These are phyloP conservation scores for Clitoria ternatea DNA, from an alignment of 306 rosid species.

Conservation along the genomic window DNA sequence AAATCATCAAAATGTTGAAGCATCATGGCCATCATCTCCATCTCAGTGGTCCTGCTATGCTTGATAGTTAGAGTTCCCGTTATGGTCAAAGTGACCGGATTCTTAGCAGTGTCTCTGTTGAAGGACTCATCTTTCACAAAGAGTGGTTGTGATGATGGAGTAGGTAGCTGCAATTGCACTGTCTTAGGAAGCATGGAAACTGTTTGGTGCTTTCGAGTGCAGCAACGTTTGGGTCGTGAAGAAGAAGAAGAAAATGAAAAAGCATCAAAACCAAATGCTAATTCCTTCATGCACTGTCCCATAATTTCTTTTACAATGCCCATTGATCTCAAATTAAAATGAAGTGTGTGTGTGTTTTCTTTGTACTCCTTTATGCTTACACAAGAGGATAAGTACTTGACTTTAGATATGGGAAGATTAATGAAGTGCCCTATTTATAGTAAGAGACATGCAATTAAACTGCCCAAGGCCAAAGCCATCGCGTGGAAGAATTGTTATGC, in stretches of 20 bases:
- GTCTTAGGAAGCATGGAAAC: neutral
- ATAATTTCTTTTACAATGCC: constrained; percentile 10
- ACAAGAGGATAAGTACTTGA: too few relatives aligned
- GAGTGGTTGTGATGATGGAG: neutral
- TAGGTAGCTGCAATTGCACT: neutral
- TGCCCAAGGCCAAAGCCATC: too few relatives aligned
- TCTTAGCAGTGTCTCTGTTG: neutral
- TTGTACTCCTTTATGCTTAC: neutral
- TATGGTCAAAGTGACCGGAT: neutral
- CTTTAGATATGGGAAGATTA: too few relatives aligned
- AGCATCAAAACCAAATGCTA: neutral
- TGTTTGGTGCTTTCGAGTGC: neutral
- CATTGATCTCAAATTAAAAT: constrained; percentile 11
- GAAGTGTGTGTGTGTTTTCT: neutral
- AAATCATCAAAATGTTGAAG: neutral
- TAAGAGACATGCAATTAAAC: too few relatives aligned
- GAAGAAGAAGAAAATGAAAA: neutral
- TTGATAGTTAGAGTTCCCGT: constrained; percentile 1
- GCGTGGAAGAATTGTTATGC: too few relatives aligned
- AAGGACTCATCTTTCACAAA: neutral
- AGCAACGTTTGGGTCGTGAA: neutral
- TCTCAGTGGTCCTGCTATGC: neutral
- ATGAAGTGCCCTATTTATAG: too few relatives aligned
- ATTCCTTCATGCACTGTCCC: constrained; percentile 1
- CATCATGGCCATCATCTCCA: constrained; percentile 7